Conservation (phyloP, 352 stramenopile genomes). For the Pythium dissotocum region DNA sequence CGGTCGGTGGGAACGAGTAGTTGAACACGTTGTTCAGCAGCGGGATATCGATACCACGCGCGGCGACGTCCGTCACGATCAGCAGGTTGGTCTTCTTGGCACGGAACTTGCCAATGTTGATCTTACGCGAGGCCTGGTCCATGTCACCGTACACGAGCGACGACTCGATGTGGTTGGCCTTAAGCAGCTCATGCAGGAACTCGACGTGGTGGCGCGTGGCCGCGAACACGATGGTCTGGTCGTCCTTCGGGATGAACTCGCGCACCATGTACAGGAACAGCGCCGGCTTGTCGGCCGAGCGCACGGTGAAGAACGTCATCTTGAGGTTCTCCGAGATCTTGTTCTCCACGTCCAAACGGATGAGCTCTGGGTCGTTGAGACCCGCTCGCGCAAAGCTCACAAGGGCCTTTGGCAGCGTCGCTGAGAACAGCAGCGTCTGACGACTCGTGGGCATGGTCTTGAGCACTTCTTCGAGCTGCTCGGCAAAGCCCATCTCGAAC, state of each 20-base stretch:
- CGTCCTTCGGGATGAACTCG: constrained; percentile 90
- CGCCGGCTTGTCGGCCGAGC: constrained; percentile 94
- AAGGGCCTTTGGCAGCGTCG: constrained; percentile 96
- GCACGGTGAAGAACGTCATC: constrained; percentile 96
- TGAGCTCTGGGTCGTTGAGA: constrained; percentile 96
- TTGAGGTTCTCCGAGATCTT: constrained; percentile 98
- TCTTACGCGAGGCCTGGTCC: constrained; percentile 91
- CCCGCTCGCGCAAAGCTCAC: constrained; percentile 98
- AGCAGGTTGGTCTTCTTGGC: constrained; percentile 90
- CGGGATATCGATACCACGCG: constrained; percentile 95
- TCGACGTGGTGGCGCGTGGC: constrained; percentile 98
- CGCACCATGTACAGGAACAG: constrained; percentile 96
- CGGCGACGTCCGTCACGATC: constrained; percentile 94
- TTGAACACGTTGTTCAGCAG: constrained; percentile 97
- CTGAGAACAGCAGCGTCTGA: constrained; percentile 94
- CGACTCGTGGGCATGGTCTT: constrained; percentile 86
- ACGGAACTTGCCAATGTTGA: constrained; percentile 90
- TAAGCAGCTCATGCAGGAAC: constrained; percentile 95
- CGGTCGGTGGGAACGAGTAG: constrained; percentile 93
- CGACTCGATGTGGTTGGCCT: constrained; percentile 79
- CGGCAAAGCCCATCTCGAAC: constrained; percentile 99
- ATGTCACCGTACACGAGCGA: constrained; percentile 94
- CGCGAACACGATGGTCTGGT: constrained; percentile 98
- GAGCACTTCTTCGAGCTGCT: constrained; percentile 95
- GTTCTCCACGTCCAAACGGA: constrained; percentile 97